Evolutionary conservation across 306 rosid genomes (phyloP).

Genomic region (Acacia melanoxylon): DNA sequence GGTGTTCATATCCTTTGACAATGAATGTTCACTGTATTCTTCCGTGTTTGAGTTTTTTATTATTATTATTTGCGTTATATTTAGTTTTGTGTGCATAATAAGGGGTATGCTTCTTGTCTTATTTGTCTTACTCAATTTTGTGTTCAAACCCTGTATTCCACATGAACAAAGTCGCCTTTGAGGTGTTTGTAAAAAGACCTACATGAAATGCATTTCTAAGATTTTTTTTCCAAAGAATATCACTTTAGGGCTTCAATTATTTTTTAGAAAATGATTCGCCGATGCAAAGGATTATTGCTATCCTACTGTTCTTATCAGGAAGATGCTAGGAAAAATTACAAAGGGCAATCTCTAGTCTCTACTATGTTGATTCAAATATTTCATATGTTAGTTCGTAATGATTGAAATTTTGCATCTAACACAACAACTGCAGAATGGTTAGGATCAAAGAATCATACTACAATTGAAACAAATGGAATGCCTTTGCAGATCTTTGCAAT

Average conservation of each 20-base stretch:
- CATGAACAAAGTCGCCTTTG: not conserved
- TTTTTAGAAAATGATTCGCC: not conserved
- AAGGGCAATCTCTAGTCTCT: not conserved
- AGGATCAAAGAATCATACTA: not conserved
- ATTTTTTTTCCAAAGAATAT: not conserved
- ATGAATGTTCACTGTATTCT: not conserved
- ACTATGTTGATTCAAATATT: not conserved
- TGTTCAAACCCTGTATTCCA: not conserved
- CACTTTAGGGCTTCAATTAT: not conserved
- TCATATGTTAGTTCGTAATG: not conserved
- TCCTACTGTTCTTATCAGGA: not conserved
- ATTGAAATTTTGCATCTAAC: not conserved
- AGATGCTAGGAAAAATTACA: not conserved
- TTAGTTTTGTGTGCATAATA: not conserved
- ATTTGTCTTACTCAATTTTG: not conserved
- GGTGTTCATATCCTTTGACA: not conserved
- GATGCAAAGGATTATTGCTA: not conserved
- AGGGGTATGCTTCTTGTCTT: not conserved
- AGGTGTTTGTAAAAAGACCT: constrained; percentile 35
- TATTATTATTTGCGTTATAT: not conserved
- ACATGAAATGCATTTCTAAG: not conserved
- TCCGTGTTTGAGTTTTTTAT: not conserved
- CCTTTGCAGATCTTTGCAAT: not conserved
- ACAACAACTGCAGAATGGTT: constrained; percentile 5
- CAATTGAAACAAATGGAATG: not conserved